Evolutionary conservation across 1,139 yeast genomes (phyloP).

Genomic region (Arxiozyma slooffiae): DNA sequence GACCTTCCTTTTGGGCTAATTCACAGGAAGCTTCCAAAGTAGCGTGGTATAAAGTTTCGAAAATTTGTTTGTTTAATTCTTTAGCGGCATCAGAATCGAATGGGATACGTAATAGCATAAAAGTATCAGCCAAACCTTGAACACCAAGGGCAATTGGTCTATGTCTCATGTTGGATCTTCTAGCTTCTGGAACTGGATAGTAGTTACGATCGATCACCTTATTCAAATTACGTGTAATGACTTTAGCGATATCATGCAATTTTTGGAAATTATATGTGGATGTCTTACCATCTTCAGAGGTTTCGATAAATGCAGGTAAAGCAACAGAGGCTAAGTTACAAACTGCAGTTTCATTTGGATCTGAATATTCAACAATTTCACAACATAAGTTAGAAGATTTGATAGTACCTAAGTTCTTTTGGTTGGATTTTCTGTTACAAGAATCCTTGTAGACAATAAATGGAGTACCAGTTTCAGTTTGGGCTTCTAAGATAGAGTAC

Average conservation of each 20-base stretch:
- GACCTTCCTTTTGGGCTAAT: conserved; percentile 53
- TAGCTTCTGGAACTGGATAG: conserved; percentile 69
- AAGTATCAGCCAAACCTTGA: conserved; percentile 81
- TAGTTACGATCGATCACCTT: conserved; percentile 64
- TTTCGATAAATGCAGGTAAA: conserved; percentile 55
- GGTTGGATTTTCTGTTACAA: conserved; percentile 73
- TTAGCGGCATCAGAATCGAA: conserved; percentile 72
- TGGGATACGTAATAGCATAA: conserved; percentile 63
- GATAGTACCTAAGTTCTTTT: conserved; percentile 76
- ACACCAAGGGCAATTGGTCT: conserved; percentile 87
- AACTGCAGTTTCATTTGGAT: conserved; percentile 81
- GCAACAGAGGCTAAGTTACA: conserved; percentile 86
- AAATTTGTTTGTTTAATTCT: conserved; percentile 62
- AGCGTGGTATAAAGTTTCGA: conserved; percentile 85
- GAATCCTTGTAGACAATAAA: conserved; percentile 87
- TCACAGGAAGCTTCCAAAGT: conserved; percentile 74
- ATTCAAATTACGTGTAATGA: conserved; percentile 63
- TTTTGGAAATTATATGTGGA: conserved; percentile 56
- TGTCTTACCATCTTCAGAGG: conserved; percentile 34
- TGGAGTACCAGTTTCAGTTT: conserved; percentile 89
- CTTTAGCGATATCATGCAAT: conserved; percentile 65
- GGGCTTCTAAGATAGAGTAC: conserved; percentile 79
- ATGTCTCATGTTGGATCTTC: conserved; percentile 57
- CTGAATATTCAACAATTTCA: conserved; percentile 80
- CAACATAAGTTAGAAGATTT: conserved; percentile 85